A percentile compares a stretch with the other conserved stretches of the same genome.
phyloP scores from a whole-genome alignment of 345 rosid genomes.

The Cardamine chenopodiifolia region DNA sequence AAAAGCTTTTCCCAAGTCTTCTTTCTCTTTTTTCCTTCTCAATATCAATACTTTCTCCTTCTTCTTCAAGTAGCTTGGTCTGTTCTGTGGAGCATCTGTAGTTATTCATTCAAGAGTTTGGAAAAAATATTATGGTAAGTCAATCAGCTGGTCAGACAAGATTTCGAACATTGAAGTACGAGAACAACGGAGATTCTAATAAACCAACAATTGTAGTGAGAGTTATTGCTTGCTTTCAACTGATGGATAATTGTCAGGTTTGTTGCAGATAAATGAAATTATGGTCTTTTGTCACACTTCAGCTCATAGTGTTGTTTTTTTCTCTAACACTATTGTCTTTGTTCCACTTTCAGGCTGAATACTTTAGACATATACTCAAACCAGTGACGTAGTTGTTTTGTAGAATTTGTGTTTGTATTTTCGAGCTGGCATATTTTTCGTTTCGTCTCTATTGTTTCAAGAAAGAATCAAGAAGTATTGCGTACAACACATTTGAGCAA shows the following conservation, averaged over 20 bases:
- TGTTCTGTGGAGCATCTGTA: slow-evolving; percentile 27
- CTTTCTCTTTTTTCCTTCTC: background rate
- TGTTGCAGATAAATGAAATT: background rate
- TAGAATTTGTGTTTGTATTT: slow-evolving; percentile 30
- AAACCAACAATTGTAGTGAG: slow-evolving; percentile 73
- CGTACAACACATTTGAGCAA: slow-evolving; percentile 41
- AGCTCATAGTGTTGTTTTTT: background rate
- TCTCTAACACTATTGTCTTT: slow-evolving; percentile 24
- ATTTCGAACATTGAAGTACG: slow-evolving; percentile 92
- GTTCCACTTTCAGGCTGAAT: slow-evolving; percentile 71
- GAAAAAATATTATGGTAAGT: slow-evolving; percentile 95
- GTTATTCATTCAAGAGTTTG: slow-evolving; percentile 45
- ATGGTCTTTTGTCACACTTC: slow-evolving; percentile 4
- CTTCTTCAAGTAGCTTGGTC: slow-evolving; percentile 27
- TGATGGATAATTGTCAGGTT: slow-evolving; percentile 99
- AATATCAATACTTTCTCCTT: background rate
- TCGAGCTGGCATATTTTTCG: slow-evolving; percentile 49
- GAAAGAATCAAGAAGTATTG: slow-evolving; percentile 48
- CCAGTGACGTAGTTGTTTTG: slow-evolving; percentile 90
- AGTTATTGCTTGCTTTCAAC: slow-evolving; percentile 97
- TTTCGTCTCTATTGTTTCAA: slow-evolving; percentile 40
- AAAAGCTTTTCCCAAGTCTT: slow-evolving; percentile 2
- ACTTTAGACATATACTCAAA: slow-evolving; percentile 93
- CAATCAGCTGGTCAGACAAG: slow-evolving; percentile 95
- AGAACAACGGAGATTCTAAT: slow-evolving; percentile 80